Evolutionary conservation across 1,284 basidiomycete species (phyloP), one percentile per base, ranked within the genome.

Genomic region (Leccinum angustisporum): DNA sequence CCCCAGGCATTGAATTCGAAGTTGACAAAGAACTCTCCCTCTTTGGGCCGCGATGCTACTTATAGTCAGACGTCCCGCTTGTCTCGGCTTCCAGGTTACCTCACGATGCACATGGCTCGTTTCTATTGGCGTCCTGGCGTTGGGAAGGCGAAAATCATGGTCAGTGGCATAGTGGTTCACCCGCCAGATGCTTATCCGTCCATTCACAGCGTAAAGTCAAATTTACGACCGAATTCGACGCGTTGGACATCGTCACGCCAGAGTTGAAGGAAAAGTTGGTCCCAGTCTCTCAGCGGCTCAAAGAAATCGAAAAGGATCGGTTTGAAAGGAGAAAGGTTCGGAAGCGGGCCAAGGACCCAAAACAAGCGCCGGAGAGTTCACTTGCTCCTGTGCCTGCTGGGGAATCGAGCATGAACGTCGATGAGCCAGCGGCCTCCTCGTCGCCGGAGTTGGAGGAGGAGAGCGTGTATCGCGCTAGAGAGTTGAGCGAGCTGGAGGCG

Each of bases 101-200:
- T 97, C 46, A 89, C 91, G 9, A 86, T 96, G 4, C 94, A 96
- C 69, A 92, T 98, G 88, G 95, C 97, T 7, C 89, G 97, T 54
- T 99, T 99, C 77, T 93, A 91, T 66, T 99, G 97, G 97, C 82
- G 94, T 64, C 82, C 87, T 52, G 97, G 98, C 68, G 96, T 98
- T 62, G 80, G 81, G 79, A 96, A 95, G 71, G 87, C 92, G 1
- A 96, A 96, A 78, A 95, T 96, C 72, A 93, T 96, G 93, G 88
- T 88, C 60, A 54, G 76, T 67, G 5, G 56, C 54, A 46, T 53
- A 51, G 13, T 55, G 18, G 16, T 34, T 25, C 4, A 14, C 3
- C 25, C 1, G 11, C 52, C 48, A 38, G 21, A 58, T 27, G 7
- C 53, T 58, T 8, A 54, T 27, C 4, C 40, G 18, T 56, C 5